Evolutionary conservation across 148 eudicot genomes (phyloP).

Genomic region (Tetragonia tetragonoides): DNA sequence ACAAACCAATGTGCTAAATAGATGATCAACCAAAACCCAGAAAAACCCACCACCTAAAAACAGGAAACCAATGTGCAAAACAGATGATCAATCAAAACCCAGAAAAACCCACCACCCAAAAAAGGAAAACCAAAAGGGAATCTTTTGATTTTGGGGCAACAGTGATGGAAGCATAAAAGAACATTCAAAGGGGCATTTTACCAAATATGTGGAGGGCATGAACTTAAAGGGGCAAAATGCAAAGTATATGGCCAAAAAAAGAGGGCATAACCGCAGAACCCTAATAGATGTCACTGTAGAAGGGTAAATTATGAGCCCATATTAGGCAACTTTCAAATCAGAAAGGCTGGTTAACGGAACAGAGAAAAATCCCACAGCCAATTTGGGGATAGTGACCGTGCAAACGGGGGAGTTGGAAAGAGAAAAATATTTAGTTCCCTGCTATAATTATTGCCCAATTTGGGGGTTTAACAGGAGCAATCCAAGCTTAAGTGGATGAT

Average conservation of each 20-base stretch:
- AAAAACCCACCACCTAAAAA: not conserved
- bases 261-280: slow-evolving; percentile 5
- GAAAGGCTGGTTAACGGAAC: not conserved
- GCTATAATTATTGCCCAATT: slow-evolving; percentile 2
- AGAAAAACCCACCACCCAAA: slow-evolving; percentile 24
- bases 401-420: slow-evolving; percentile 4
- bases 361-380: not conserved
- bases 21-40: not conserved
- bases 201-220: slow-evolving; percentile 22
- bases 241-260: no score
- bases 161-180: slow-evolving; percentile 13
- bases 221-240: slow-evolving; percentile 2
- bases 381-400: slow-evolving; percentile 17
- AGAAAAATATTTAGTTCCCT: not conserved
- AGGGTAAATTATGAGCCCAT: slow-evolving; percentile 1
- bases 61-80: not conserved
- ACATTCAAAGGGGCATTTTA: slow-evolving; percentile 19
- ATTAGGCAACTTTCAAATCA: slow-evolving; percentile 6
- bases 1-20: not conserved
- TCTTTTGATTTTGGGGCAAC: slow-evolving; percentile 7
- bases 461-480: not conserved
- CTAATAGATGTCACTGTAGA: slow-evolving; percentile 15
- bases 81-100: not conserved
- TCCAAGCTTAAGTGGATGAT: not conserved
- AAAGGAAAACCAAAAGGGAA: slow-evolving; percentile 20